Base-by-base conservation (phyloP, 495 filamentous ascomycete species). In the Annulohypoxylon maeteangense region DNA sequence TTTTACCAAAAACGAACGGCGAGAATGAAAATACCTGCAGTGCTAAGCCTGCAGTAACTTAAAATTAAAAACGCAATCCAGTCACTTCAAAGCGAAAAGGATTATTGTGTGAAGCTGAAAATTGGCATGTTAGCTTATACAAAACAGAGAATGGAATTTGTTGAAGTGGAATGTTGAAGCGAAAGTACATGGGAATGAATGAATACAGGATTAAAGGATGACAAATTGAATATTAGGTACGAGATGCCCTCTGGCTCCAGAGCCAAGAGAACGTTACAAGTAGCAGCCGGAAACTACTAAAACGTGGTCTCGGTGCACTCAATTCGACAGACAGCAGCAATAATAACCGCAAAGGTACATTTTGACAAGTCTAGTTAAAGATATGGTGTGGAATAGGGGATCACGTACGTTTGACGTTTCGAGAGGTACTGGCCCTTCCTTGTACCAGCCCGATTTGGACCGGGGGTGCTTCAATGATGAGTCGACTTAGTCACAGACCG, bases 331-430 rank as follows among this genome's bases (percentile, higher is more conserved):
- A 34, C 48, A 48, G 54, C 59, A 62, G 63, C 67, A 64, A 58
- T 55, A 75, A 59, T 68, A 73, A 65, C 69, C 74, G 72, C 70
- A 68, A 57, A 68, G 69, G 71, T 47, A 64, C 67, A 71, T 69
- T 71, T 76, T 68, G 75, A 76, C 74, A 76, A 72, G 74, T n/a
- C 74, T 72, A 68, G 70, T 75, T 60, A 61, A 69, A 72, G 68
- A 68, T 74, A 71, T 74, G 77, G 76, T 54, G 67, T 40, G 27
- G 40, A 61, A 34, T 61, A 62, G 65, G 68, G 66, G 42, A 81
- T 76, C 79, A 81, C 80, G 74, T 79, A 78, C 78, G 71, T 68
- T 78, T 78, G 70, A 74, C 62, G 80, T 81, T 81, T 82, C 78
- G 77, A 77, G 64, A 68, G 23, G 62, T 67, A 54, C 61, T 63